phyloP scores from a whole-genome alignment of 768 basidiomycete species.

The Coprinopsis marcescibilis region DNA sequence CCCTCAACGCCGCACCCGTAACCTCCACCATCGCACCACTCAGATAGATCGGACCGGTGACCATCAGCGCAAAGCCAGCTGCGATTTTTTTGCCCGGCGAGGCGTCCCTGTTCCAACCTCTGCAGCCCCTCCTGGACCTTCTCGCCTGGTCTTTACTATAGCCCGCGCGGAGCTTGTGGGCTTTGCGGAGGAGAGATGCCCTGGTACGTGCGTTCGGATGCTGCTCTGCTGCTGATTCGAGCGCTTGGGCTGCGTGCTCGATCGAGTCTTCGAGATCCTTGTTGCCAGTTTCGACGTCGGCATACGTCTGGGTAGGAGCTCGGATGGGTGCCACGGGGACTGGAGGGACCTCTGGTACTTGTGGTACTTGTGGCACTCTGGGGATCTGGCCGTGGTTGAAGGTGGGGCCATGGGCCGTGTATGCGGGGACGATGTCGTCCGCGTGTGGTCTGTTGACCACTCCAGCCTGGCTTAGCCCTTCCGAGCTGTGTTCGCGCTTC shows the following conservation, averaged over 20 bases:
- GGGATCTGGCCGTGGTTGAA: no score
- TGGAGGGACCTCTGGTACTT: no score
- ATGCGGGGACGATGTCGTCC: no score
- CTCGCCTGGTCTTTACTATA: neutral
- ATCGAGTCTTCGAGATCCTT: no score
- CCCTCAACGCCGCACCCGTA: constrained; percentile 5
- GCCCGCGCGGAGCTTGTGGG: neutral
- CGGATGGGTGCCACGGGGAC: no score
- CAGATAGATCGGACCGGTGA: constrained; percentile 5
- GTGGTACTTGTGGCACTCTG: no score
- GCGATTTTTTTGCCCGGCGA: neutral
- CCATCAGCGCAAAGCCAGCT: constrained; percentile 1
- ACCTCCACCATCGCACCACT: constrained; percentile 4
- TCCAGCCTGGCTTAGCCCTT: no score
- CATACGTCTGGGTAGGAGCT: no score
- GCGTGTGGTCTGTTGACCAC: no score
- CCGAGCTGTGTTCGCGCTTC: no score
- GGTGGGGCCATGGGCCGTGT: no score
- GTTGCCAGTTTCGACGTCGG: no score
- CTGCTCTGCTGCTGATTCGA: constrained; percentile 3
- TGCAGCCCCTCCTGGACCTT: neutral
- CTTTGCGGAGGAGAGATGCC: neutral
- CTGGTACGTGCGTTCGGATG: neutral
- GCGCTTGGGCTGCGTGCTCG: constrained; percentile 3
- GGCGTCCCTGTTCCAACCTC: neutral